A percentile compares a stretch with the other conserved stretches of the same genome.
Conservation (phyloP, 202 grass and related monocot genomes). For the Panicum virgatum region DNA sequence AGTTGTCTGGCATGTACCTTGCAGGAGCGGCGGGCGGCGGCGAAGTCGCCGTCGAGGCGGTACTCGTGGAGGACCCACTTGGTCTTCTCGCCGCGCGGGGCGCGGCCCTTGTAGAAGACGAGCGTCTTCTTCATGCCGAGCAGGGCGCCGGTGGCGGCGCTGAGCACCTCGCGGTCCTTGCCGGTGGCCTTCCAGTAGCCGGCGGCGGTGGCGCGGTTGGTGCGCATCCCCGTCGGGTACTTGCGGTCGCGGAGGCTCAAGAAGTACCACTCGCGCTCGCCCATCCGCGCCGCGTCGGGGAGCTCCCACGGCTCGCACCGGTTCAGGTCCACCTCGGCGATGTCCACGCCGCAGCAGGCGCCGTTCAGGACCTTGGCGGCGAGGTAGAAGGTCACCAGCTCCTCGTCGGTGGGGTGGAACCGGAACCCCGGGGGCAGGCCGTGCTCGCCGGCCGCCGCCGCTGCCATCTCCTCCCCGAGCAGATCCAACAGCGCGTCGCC, state of each 20-base stretch:
- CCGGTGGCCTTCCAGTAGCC: conserved; percentile 98
- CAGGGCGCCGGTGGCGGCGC: conserved; percentile 55
- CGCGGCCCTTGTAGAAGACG: conserved; percentile 89
- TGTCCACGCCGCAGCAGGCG: conserved; percentile 66
- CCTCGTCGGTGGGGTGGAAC: conserved; percentile 97
- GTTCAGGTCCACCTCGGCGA: conserved; percentile 93
- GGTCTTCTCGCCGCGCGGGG: conserved; percentile 90
- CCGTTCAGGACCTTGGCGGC: conserved; percentile 89
- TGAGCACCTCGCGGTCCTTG: conserved; percentile 85
- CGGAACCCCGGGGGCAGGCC: conserved; percentile 87
- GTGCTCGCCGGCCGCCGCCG: conserved; percentile 46
- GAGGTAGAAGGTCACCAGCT: conserved; percentile 91
- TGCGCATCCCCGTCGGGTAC: conserved; percentile 87
- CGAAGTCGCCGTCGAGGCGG: conserved; percentile 85
- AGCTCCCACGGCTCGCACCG: conserved; percentile 95
- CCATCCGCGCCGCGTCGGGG: conserved; percentile 83
- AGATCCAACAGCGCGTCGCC: conserved; percentile 78
- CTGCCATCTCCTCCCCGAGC: conserved; percentile 55
- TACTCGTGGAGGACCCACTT: conserved; percentile 99
- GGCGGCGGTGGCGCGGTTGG: conserved; percentile 83
- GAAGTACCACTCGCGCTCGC: conserved; percentile 97
- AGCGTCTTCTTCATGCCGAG: conserved; percentile 94
- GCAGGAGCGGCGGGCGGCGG: conserved; percentile 59
- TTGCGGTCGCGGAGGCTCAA: conserved; percentile 95
- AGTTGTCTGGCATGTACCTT: conserved; percentile 45